These are phyloP conservation scores for Macrocybe gigantea DNA, from an alignment of 768 basidiomycete genomes.

Conservation along the genomic window DNA sequence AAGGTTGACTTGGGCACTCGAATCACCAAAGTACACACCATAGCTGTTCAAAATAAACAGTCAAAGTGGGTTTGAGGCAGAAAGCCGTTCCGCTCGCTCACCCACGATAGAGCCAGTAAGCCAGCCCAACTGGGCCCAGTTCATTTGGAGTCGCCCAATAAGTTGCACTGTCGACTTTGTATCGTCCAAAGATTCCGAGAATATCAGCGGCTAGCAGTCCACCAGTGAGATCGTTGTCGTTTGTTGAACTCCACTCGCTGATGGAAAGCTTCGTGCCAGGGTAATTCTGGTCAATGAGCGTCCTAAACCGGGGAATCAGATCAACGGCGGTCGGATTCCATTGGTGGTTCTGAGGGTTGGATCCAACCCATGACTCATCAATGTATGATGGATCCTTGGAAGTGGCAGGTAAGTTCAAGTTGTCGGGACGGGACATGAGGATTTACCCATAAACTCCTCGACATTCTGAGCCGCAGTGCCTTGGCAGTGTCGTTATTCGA, in stretches of 20 bases:
- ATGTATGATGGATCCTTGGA: conserved; percentile 39
- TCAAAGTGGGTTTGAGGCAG: background rate
- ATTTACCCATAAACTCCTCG: conserved; percentile 45
- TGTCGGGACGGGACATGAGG: background rate
- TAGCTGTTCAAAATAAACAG: conserved; percentile 21
- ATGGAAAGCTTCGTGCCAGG: conserved; percentile 54
- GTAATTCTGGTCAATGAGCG: conserved; percentile 41
- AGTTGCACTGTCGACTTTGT: conserved; percentile 44
- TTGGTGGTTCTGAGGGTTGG: conserved; percentile 38
- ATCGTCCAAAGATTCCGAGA: conserved; percentile 46
- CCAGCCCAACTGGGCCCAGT: conserved; percentile 42
- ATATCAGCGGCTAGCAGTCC: conserved; percentile 46
- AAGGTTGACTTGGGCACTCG: conserved; percentile 39
- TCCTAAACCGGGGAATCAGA: conserved; percentile 46
- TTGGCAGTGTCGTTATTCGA: conserved; percentile 47
- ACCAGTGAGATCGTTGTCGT: conserved; percentile 46
- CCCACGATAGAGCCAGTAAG: conserved; percentile 55
- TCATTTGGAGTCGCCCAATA: conserved; percentile 48
- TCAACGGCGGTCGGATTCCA: conserved; percentile 35
- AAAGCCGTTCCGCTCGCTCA: conserved; percentile 12
- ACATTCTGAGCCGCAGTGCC: conserved; percentile 42
- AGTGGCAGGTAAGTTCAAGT: background rate
- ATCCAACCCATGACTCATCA: conserved; percentile 50
- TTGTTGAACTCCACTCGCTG: conserved; percentile 44
- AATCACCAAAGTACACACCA: conserved; percentile 39